Evolutionary conservation across 257 asterid genomes (phyloP), one percentile per base, ranked within the genome.

Genomic region (Leonotis leonurus): DNA sequence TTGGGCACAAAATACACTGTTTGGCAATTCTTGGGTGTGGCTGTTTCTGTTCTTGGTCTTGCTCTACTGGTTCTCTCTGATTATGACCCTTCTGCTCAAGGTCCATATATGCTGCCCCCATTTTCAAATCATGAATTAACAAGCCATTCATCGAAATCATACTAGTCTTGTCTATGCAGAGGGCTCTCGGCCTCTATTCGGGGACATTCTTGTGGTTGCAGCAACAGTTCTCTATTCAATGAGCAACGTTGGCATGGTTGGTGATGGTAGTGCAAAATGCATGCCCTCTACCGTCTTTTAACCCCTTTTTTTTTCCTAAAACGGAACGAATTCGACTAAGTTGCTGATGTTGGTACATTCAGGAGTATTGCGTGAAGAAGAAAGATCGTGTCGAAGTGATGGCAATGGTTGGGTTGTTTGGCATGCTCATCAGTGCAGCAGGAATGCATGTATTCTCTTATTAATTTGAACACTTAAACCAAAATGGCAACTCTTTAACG

Each of bases 401-500:
- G 67, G 52, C 95, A 9, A 84, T 86, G 92, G 63, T 83, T 56
- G 77, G 86, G 26, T 36, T 83, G 22, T 81, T 78, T 25, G 95
- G 92, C 21, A 70, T 76, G 80, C 82, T 84, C 45, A 70, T 81
- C 35, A 83, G 78, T 41, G 78, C 74, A 11, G n/a, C 62, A 11
- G 80, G 83, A 70, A 78, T 81, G 95, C 84, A 84, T 81, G 95
- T 86, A 84, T 79, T 85, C 92, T 79, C 26, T 11, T 35, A 35
- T 35, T 16, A 30, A 30, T 4, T 30, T 5, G 7, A 30, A 30
- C 36, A 30, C 5, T 32, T 32, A n/a, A n/a, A n/a, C n/a, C n/a
- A n/a, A n/a, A n/a, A n/a, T n/a, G n/a, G n/a, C n/a, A n/a, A n/a
- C n/a, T n/a, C n/a, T n/a, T n/a, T n/a, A n/a, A n/a, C n/a, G n/a